Base-by-base conservation (phyloP, 768 basidiomycete genomes). In the Pleurotus eryngii region DNA sequence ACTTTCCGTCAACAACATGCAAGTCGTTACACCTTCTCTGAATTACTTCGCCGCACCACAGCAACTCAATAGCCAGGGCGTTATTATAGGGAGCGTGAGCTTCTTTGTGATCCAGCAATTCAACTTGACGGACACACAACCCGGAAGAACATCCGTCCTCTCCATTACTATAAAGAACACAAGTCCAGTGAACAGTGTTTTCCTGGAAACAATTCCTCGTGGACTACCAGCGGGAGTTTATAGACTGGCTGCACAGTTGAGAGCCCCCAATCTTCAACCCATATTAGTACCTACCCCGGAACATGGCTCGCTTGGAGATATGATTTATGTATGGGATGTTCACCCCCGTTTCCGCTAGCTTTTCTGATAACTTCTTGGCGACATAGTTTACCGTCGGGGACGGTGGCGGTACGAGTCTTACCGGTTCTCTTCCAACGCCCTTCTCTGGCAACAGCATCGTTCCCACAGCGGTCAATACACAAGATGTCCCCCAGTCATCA, bases 171-270 rank as follows among this genome's bases (percentile, higher is more conserved):
- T n/a, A n/a, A n/a, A n/a, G n/a, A n/a, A n/a, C n/a, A n/a, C n/a
- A n/a, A n/a, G n/a, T 24, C 80, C 80, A 59, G 68, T 59, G 50
- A 71, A 72, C 57, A 87, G 85, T 43, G 63, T 78, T 1, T 72
- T 86, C 8, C 70, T 73, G 3, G 78, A 90, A 35, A 71, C 76
- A 24, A 24, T 24, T 4, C 2, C 22, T 24, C 1, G 69, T 68
- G 17, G 87, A 86, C 70, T 89, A 22, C 76, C 84, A 37, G 78
- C 76, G 11, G 85, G 86, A 46, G 65, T 72, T 27, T 90, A 90
- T 72, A 74, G 78, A 57, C 65, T 87, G 22, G 76, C 81, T 59
- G 79, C 81, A 4, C 85, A 86, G 68, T 82, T 81, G 63, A 63
- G 77, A 27, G 73, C 79, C 11, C 64, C 79, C 9, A 87, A 87